phyloP scores from a whole-genome alignment of 1,139 yeast genomes.

The Torulaspora globosa region DNA sequence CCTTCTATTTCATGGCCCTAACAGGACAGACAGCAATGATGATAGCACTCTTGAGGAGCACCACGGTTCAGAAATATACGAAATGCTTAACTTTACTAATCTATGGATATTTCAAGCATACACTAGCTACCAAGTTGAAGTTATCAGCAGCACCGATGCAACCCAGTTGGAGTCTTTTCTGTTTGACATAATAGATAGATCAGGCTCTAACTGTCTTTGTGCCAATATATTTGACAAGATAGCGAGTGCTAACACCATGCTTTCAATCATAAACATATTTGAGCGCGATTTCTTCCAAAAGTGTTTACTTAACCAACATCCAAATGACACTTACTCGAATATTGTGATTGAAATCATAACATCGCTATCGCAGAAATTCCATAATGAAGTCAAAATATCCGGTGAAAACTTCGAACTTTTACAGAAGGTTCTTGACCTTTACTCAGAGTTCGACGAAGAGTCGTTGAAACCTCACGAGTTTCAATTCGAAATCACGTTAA shows the following conservation, averaged over 20 bases:
- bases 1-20: slow-evolving; percentile 21
- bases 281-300: slow-evolving; percentile 30
- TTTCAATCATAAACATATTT: slow-evolving; percentile 22
- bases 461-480: slow-evolving; percentile 15
- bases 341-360: slow-evolving; percentile 29
- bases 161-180: slow-evolving; percentile 18
- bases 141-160: slow-evolving; percentile 5
- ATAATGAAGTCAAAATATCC: slow-evolving; percentile 17
- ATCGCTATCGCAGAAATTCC: slow-evolving; percentile 24
- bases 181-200: slow-evolving; percentile 22
- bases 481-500: slow-evolving; percentile 27
- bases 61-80: slow-evolving; percentile 15
- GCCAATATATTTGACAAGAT: slow-evolving; percentile 31
- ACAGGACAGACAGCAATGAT: slow-evolving; percentile 10
- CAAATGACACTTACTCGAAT: slow-evolving; percentile 16
- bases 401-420: slow-evolving; percentile 19
- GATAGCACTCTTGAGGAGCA: slow-evolving; percentile 12
- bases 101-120: slow-evolving; percentile 34
- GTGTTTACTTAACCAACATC: slow-evolving; percentile 14
- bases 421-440: slow-evolving; percentile 16
- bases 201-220: slow-evolving; percentile 26
- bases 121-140: slow-evolving; percentile 24
- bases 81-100: slow-evolving; percentile 32
- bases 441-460: slow-evolving; percentile 14
- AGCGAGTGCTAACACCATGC: slow-evolving; percentile 16